phyloP scores from a whole-genome alignment of 228 moss, liverwort and hornwort species.

The Sphagnum magellanicum region DNA sequence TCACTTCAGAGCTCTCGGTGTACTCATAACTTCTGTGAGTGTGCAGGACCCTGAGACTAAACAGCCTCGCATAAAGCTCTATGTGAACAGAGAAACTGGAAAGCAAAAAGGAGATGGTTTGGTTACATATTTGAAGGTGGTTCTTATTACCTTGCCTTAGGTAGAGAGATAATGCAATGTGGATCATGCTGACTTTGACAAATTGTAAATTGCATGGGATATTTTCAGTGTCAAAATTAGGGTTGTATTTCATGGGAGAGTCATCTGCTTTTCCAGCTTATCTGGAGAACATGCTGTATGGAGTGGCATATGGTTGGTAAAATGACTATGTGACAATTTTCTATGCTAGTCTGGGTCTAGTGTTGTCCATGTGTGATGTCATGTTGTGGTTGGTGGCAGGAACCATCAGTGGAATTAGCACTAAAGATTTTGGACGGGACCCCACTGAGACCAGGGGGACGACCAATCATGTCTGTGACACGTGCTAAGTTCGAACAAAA shows the following conservation, averaged over 20 bases:
- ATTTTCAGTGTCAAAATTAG: no score
- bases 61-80: slow-evolving; percentile 85
- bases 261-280: no score
- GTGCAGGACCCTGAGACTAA: slow-evolving; percentile 91
- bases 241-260: no score
- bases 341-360: no score
- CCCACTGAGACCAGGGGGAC: slow-evolving; percentile 73
- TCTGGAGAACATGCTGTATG: no score
- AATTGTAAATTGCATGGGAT: no score
- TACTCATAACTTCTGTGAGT: no score
- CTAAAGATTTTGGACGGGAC: slow-evolving; percentile 96
- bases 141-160: neutral
- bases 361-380: neutral
- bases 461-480: slow-evolving; percentile 75
- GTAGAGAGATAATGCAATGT: no score
- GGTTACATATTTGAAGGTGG: slow-evolving; percentile 93
- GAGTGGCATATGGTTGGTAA: no score
- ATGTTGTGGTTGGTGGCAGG: slow-evolving; percentile 32
- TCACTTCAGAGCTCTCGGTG: no score
- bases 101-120: slow-evolving; percentile 94
- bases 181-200: no score
- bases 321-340: no score
- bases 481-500: slow-evolving; percentile 98
- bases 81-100: slow-evolving; percentile 80
- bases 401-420: slow-evolving; percentile 96